A percentile compares a stretch with the other conserved stretches of the same genome.
Conservation (phyloP, 1,139 yeast genomes). For the Wickerhamiella infanticola region DNA sequence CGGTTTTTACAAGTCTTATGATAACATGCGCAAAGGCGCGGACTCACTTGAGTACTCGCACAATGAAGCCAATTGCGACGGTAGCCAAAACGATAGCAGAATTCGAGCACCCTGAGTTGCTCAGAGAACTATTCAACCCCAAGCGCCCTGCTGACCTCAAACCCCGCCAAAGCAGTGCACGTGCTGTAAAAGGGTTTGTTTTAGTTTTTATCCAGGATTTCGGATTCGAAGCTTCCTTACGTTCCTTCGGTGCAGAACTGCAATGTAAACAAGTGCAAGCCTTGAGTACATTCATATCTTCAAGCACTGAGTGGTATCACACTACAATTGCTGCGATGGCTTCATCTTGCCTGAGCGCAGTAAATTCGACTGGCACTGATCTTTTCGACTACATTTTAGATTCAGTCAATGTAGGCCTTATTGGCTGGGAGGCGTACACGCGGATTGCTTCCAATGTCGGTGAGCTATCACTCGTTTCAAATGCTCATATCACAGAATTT, state of each 20-base stretch:
- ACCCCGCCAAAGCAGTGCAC: neutral
- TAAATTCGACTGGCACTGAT: slow-evolving; percentile 6
- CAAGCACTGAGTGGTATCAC: neutral
- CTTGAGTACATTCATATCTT: slow-evolving; percentile 1
- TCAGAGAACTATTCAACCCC: neutral
- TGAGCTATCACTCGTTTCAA: slow-evolving; percentile 9
- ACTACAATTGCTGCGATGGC: slow-evolving; percentile 8
- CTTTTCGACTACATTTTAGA: slow-evolving; percentile 12
- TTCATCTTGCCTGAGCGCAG: slow-evolving; percentile 10
- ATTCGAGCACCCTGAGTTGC: neutral
- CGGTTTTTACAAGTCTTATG: neutral
- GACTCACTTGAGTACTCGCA: neutral
- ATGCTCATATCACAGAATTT: slow-evolving; percentile 7
- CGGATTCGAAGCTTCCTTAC: slow-evolving; percentile 8
- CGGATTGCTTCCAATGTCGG: slow-evolving; percentile 7
- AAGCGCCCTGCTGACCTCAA: neutral
- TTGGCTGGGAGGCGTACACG: slow-evolving; percentile 3
- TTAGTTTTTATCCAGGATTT: slow-evolving; percentile 12
- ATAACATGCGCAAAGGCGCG: neutral
- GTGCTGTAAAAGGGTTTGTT: slow-evolving; percentile 9
- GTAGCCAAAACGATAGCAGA: neutral
- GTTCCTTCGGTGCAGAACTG: slow-evolving; percentile 10
- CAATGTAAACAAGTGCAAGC: slow-evolving; percentile 14
- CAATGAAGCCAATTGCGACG: neutral
- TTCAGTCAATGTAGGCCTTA: slow-evolving; percentile 11